Conservation (phyloP, 2,329 filamentous ascomycete genomes). For the Aspergillus carbonarius region DNA sequence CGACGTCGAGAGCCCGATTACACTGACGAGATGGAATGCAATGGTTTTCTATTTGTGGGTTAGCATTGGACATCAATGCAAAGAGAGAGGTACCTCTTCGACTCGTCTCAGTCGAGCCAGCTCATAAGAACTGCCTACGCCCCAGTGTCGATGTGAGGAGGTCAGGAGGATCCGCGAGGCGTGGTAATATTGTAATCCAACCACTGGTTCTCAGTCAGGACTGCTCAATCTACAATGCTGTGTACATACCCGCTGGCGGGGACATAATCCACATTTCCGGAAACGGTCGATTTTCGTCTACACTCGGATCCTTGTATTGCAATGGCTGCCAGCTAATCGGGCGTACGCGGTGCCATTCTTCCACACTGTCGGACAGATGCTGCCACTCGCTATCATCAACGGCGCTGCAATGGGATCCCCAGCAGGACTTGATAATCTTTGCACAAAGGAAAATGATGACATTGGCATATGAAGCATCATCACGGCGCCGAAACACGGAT, state of each 20-base stretch:
- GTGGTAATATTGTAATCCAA: slow-evolving; percentile 42
- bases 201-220: slow-evolving; percentile 22
- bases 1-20: slow-evolving; percentile 33
- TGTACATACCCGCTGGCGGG: slow-evolving; percentile 31
- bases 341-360: slow-evolving; percentile 31
- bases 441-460: slow-evolving; percentile 42
- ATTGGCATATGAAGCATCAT: slow-evolving; percentile 42
- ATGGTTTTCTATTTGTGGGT: slow-evolving; percentile 25
- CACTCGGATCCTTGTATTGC: slow-evolving; percentile 29
- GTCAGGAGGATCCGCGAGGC: slow-evolving; percentile 33
- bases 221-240: not conserved
- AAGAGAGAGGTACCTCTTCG: slow-evolving; percentile 24
- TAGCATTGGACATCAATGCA: not conserved
- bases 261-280: slow-evolving; percentile 40
- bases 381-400: slow-evolving; percentile 27
- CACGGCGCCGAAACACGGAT: slow-evolving; percentile 35
- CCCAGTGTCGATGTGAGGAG: slow-evolving; percentile 25
- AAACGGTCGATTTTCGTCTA: slow-evolving; percentile 28
- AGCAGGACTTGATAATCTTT: slow-evolving; percentile 35
- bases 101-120: slow-evolving; percentile 26
- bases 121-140: slow-evolving; percentile 27
- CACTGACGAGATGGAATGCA: slow-evolving; percentile 28
- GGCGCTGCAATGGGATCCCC: slow-evolving; percentile 17
- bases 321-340: slow-evolving; percentile 36
- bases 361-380: slow-evolving; percentile 25